Percentiles rank a stretch among this genome's conserved stretches.
Evolutionary conservation across 1,139 yeast genomes (phyloP).

Genomic region (Hyphopichia burtonii): DNA sequence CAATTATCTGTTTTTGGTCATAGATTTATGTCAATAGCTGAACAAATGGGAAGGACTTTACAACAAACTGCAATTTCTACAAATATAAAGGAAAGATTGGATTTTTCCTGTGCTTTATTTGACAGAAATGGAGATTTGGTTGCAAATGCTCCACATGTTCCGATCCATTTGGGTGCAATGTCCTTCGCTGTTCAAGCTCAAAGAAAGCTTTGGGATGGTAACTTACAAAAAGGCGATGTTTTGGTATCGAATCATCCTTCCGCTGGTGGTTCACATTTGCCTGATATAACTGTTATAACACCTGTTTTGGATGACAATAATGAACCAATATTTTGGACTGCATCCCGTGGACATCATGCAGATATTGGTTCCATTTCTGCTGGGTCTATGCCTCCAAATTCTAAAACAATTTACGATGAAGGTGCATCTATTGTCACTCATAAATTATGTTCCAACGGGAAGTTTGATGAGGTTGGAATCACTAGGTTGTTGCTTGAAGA

Average conservation of each 20-base stretch:
- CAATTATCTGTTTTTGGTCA: constrained; percentile 78
- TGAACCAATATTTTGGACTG: constrained; percentile 43
- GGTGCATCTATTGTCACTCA: constrained; percentile 45
- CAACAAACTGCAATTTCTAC: constrained; percentile 81
- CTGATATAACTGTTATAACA: constrained; percentile 80
- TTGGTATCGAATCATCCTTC: constrained; percentile 76
- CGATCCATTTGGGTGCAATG: constrained; percentile 87
- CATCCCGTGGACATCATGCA: constrained; percentile 49
- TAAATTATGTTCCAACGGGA: constrained; percentile 36
- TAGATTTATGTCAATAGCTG: constrained; percentile 85
- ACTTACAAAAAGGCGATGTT: constrained; percentile 67
- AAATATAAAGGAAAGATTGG: constrained; percentile 81
- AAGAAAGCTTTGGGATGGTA: constrained; percentile 60
- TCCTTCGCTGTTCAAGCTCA: constrained; percentile 77
- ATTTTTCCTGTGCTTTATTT: constrained; percentile 82
- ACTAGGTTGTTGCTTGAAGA: constrained; percentile 37
- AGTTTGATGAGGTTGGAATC: constrained; percentile 42
- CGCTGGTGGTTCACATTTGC: constrained; percentile 80
- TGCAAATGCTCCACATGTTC: constrained; percentile 87
- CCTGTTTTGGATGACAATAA: constrained; percentile 43
- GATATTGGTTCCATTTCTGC: constrained; percentile 48
- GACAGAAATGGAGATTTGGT: constrained; percentile 74
- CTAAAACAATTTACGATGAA: constrained; percentile 44
- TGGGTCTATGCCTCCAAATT: constrained; percentile 49
- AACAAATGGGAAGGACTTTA: constrained; percentile 82